Percentiles rank a stretch among this genome's conserved stretches.
These are phyloP conservation scores for Croton laevigatus DNA, from an alignment of 441 rosid species.

Conservation along the genomic window DNA sequence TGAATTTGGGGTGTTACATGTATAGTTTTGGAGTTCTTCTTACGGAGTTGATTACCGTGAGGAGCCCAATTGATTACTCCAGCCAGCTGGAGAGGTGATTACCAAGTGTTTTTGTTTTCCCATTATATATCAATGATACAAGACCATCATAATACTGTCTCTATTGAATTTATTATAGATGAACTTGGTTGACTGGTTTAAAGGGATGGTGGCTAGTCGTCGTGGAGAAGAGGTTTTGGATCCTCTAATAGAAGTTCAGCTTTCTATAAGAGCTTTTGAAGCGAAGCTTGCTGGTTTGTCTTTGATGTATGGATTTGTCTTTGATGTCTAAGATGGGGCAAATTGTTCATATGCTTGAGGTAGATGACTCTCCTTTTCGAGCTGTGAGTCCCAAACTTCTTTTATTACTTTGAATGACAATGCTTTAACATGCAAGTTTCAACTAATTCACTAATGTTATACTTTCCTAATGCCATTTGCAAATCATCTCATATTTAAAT, in stretches of 20 bases:
- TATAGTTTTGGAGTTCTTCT: constrained; percentile 93
- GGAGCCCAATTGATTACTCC: constrained; percentile 86
- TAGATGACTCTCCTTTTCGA: constrained; percentile 86
- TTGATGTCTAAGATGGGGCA: constrained; percentile 98
- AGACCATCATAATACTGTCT: neutral
- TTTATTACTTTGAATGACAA: neutral
- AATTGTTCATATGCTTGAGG: constrained; percentile 91
- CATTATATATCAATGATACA: neutral
- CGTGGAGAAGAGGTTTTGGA: constrained; percentile 82
- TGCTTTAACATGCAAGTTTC: neutral
- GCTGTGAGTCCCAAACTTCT: constrained; percentile 37
- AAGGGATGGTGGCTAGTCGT: constrained; percentile 88
- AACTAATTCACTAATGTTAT: neutral
- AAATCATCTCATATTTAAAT: neutral
- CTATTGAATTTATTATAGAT: constrained; percentile 43
- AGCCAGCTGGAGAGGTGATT: constrained; percentile 86
- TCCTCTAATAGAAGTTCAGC: constrained; percentile 58
- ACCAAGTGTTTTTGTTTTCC: neutral
- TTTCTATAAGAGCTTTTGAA: constrained; percentile 68
- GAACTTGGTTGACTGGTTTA: constrained; percentile 95
- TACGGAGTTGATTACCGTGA: constrained; percentile 90
- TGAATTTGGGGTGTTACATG: too few relatives aligned
- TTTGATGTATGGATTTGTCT: constrained; percentile 90
- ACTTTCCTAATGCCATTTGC: neutral
- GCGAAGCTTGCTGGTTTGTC: constrained; percentile 71